These are phyloP conservation scores for Chamaecyparis obtusa DNA, from an alignment of 75 land plant genomes.

Conservation along the genomic window DNA sequence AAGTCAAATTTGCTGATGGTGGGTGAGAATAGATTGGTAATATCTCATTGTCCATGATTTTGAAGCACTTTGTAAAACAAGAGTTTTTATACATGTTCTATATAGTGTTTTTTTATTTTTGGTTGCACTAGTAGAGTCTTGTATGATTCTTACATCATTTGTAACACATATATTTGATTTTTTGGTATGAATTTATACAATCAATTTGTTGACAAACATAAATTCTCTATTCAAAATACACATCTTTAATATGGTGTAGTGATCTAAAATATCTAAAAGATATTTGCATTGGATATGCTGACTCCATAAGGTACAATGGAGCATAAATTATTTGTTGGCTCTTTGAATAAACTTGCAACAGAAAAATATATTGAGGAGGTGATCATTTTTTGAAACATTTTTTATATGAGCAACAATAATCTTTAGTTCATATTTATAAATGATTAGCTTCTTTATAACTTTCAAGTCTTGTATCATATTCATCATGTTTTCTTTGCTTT, in stretches of 20 bases:
- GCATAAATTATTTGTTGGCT: conserved; percentile 53
- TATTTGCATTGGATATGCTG: neutral
- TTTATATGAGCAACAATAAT: neutral
- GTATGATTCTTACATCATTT: neutral
- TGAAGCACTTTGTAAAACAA: neutral
- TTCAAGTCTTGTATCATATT: neutral
- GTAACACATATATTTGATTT: neutral
- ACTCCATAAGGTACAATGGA: conserved; percentile 26
- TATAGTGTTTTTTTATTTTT: neutral
- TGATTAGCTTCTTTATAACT: neutral
- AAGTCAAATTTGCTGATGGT: conserved; percentile 53
- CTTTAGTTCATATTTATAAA: neutral
- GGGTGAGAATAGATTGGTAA: conserved; percentile 30
- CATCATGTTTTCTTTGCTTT: too few relatives aligned
- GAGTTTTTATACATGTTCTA: neutral
- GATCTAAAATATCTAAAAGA: neutral
- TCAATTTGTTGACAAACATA: neutral
- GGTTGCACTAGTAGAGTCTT: neutral
- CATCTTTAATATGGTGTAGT: neutral
- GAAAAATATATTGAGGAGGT: conserved; percentile 56
- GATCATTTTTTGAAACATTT: neutral
- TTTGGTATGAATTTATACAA: neutral
- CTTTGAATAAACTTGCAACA: conserved; percentile 38
- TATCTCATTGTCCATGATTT: neutral
- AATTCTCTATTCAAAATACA: neutral